Percentiles rank a stretch among this genome's conserved stretches.
phyloP scores from a whole-genome alignment of 768 basidiomycete species.

The Podaxis mareebaensis region DNA sequence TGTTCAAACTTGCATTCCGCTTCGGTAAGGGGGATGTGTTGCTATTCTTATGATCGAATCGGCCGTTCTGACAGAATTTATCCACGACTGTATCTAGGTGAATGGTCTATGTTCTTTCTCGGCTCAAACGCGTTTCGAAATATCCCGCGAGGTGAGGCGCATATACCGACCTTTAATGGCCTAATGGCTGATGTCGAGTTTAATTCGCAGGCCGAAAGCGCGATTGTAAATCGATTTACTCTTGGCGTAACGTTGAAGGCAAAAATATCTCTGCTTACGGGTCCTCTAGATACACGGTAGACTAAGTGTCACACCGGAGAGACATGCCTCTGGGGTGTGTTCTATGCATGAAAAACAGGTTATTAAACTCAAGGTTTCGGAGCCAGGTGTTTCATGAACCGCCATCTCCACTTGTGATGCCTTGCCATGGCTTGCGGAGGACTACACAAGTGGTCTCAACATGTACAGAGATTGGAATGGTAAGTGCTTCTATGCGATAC shows the following conservation, averaged over 20 bases:
- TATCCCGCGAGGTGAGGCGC: constrained; percentile 5
- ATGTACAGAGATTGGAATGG: neutral
- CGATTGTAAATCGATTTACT: neutral
- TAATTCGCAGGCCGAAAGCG: neutral
- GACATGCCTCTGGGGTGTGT: neutral
- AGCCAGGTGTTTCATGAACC: neutral
- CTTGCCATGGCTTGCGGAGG: constrained; percentile 3
- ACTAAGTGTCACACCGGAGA: neutral
- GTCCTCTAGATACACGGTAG: neutral
- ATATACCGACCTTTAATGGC: neutral
- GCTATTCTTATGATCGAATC: neutral
- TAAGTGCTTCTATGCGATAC: neutral
- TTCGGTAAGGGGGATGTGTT: neutral
- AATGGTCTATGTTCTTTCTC: neutral
- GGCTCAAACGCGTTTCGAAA: neutral
- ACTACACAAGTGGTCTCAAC: constrained; percentile 1
- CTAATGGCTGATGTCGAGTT: neutral
- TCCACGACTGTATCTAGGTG: neutral
- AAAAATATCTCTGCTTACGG: neutral
- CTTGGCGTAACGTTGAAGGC: neutral
- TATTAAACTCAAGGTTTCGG: neutral
- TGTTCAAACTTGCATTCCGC: neutral
- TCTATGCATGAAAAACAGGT: neutral
- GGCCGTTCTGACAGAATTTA: neutral
- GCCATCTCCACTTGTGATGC: neutral